phyloP scores from a whole-genome alignment of 2,329 filamentous ascomycete species.

The Fusarium dimerum region DNA sequence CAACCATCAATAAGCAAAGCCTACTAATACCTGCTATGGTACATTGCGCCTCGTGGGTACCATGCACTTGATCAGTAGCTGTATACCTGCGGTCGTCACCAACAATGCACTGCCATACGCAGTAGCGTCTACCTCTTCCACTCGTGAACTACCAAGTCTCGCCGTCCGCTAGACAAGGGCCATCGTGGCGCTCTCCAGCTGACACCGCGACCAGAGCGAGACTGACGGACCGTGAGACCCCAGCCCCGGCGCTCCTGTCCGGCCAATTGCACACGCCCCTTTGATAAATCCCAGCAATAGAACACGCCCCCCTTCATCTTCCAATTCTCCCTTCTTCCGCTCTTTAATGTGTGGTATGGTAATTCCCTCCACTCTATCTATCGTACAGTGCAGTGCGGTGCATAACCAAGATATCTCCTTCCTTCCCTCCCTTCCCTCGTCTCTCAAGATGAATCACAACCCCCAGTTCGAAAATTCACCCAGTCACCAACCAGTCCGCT shows the following conservation, averaged over 20 bases:
- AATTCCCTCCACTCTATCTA: background rate
- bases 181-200: slow-evolving; percentile 32
- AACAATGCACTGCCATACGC: background rate
- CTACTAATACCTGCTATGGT: background rate
- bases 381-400: too few species aligned
- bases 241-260: background rate
- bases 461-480: background rate
- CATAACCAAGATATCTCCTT: background rate
- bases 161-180: slow-evolving; percentile 25
- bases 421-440: background rate
- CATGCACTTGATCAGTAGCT: slow-evolving; percentile 12
- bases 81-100: slow-evolving; percentile 5
- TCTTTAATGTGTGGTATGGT: background rate
- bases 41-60: background rate
- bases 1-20: background rate
- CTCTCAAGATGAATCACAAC: background rate
- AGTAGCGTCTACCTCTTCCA: background rate
- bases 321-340: background rate
- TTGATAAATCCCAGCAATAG: background rate
- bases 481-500: background rate
- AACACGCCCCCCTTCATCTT: background rate
- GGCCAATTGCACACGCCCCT: background rate
- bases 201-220: slow-evolving; percentile 22
- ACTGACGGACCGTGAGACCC: background rate
- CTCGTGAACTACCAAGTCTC: background rate